Conservation (phyloP, 1,284 basidiomycete genomes). For the Macrocybe sp. region DNA sequence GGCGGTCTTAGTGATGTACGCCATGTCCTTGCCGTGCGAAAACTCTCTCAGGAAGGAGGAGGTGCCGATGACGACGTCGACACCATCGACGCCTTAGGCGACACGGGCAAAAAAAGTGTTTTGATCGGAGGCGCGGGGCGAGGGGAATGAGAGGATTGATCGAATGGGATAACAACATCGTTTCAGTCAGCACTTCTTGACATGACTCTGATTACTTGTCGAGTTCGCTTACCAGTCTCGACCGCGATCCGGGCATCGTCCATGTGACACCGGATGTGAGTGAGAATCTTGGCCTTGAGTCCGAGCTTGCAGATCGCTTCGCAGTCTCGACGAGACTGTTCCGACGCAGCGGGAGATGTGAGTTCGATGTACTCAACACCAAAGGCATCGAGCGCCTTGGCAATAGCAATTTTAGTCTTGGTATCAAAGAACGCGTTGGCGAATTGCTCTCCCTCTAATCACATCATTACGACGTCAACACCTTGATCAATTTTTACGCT, state of each 20-base stretch:
- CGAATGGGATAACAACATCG: too few relatives aligned
- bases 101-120: not conserved
- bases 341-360: constrained; percentile 96
- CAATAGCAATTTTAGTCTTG: constrained; percentile 99
- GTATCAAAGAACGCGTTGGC: constrained; percentile 99
- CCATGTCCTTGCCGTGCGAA: constrained; percentile 99
- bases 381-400: constrained; percentile 94
- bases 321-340: constrained; percentile 93
- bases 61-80: constrained; percentile 99
- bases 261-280: constrained; percentile 99
- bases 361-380: constrained; percentile 99
- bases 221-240: constrained; percentile 75
- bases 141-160: too few relatives aligned
- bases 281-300: constrained; percentile 95
- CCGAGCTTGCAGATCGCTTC: constrained; percentile 99
- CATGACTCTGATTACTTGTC: too few relatives aligned
- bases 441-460: constrained; percentile 95
- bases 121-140: not conserved
- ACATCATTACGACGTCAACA: constrained; percentile 1
- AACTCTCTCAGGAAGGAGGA: constrained; percentile 99
- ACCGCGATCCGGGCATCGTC: constrained; percentile 98
- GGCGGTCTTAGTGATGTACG: constrained; percentile 98
- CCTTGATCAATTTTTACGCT: too few relatives aligned
- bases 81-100: constrained; percentile 90
- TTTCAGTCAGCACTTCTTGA: too few relatives aligned